phyloP scores from a whole-genome alignment of 352 stramenopile genomes.

The Globisporangium nunn region DNA sequence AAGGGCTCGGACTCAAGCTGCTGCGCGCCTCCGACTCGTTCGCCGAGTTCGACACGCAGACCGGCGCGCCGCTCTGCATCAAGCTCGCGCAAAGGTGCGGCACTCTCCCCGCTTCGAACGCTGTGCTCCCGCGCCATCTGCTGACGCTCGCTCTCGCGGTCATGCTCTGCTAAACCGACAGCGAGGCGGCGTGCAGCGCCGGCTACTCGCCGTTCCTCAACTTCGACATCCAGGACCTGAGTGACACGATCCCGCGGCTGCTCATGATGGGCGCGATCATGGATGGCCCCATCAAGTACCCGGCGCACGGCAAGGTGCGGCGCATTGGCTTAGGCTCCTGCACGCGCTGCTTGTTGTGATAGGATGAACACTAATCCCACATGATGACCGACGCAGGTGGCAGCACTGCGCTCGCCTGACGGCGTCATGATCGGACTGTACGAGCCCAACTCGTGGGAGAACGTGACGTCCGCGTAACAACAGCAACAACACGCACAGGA shows the following conservation, averaged over 20 bases:
- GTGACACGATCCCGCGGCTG: slow-evolving; percentile 77
- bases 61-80: slow-evolving; percentile 63
- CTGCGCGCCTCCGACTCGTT: slow-evolving; percentile 77
- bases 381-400: slow-evolving; percentile 35
- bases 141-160: no score
- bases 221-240: slow-evolving; percentile 87
- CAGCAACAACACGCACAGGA: not conserved
- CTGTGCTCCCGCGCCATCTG: no score
- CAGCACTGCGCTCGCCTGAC: slow-evolving; percentile 81
- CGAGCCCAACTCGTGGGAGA: slow-evolving; percentile 84
- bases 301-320: slow-evolving; percentile 77
- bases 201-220: slow-evolving; percentile 90
- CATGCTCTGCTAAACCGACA: slow-evolving; percentile 6
- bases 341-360: no score
- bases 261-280: slow-evolving; percentile 86
- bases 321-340: not conserved
- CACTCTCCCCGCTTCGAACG: not conserved
- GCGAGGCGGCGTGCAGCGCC: slow-evolving; percentile 75
- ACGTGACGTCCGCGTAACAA: slow-evolving; percentile 51
- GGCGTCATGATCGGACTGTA: slow-evolving; percentile 91
- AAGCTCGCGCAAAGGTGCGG: slow-evolving; percentile 72
- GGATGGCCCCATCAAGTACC: slow-evolving; percentile 91
- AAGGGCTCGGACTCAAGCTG: slow-evolving; percentile 70
- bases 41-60: slow-evolving; percentile 68
- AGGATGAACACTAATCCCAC: not conserved